Evolutionary conservation across 805 yeast genomes (phyloP).

Genomic region (Osmozyma mogii): DNA sequence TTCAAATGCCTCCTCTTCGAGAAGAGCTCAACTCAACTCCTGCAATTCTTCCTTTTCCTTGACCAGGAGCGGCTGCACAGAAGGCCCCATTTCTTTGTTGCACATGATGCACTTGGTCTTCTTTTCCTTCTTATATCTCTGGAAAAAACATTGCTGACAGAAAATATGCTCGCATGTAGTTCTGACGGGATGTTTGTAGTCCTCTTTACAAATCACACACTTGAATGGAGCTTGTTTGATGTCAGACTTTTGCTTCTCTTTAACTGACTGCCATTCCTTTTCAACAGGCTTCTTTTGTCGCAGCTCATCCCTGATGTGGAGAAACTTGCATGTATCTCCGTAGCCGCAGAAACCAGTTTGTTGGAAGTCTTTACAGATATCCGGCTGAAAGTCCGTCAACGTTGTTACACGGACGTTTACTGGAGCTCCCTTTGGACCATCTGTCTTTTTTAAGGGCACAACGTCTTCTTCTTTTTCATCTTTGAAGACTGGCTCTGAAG

Average conservation of each 20-base stretch:
- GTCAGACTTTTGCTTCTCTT: conserved; percentile 9
- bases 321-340: conserved; percentile 93
- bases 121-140: conserved; percentile 30
- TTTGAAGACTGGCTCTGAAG: too few species aligned
- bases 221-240: conserved; percentile 40
- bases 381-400: conserved; percentile 81
- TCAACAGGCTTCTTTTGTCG: conserved; percentile 57
- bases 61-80: conserved; percentile 41
- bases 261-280: conserved; percentile 58
- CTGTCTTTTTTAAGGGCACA: too few species aligned
- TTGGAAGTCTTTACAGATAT: conserved; percentile 85
- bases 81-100: conserved; percentile 52
- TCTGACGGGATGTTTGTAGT: conserved; percentile 47
- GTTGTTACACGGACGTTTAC: conserved; percentile 53
- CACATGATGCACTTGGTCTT: conserved; percentile 50
- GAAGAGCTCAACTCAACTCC: neutral
- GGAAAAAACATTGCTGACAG: conserved; percentile 55
- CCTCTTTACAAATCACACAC: conserved; percentile 53
- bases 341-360: conserved; percentile 94
- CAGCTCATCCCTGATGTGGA: conserved; percentile 85
- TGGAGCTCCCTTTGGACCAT: conserved; percentile 25
- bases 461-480: too few species aligned
- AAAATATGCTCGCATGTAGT: conserved; percentile 58
- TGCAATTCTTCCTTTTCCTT: neutral
- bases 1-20: neutral